These are phyloP conservation scores for Corynespora cassiicola DNA, from an alignment of 2,329 filamentous ascomycete genomes.

Conservation along the genomic window DNA sequence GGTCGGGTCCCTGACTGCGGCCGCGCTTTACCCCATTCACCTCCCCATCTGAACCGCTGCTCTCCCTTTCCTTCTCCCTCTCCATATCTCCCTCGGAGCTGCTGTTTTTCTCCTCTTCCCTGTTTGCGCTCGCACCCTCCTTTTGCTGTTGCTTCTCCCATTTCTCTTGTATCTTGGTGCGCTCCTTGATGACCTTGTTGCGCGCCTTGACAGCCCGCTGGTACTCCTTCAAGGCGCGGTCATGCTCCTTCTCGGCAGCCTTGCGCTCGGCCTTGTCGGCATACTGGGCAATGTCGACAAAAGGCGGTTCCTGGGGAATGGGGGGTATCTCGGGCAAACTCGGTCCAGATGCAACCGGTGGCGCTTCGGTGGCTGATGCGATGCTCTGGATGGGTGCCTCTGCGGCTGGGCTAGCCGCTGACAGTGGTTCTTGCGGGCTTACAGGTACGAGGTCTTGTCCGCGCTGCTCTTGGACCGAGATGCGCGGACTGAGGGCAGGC, in stretches of 20 bases:
- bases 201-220: slow-evolving; percentile 71
- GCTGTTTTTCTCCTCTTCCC: slow-evolving; percentile 25
- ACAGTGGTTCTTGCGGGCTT: slow-evolving; percentile 33
- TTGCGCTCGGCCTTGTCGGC: slow-evolving; percentile 71
- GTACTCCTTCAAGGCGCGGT: slow-evolving; percentile 68
- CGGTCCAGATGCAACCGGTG: too few species aligned
- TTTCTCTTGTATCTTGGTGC: slow-evolving; percentile 63
- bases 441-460: slow-evolving; percentile 42
- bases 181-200: slow-evolving; percentile 68
- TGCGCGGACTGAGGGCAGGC: slow-evolving; percentile 44
- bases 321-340: slow-evolving; percentile 56
- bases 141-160: slow-evolving; percentile 44
- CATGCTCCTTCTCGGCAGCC: slow-evolving; percentile 72
- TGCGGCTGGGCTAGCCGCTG: slow-evolving; percentile 19
- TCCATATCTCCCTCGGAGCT: slow-evolving; percentile 27
- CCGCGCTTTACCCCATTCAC: slow-evolving; percentile 16
- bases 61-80: slow-evolving; percentile 22
- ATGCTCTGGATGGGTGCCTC: slow-evolving; percentile 4
- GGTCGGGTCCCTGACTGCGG: slow-evolving; percentile 5
- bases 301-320: slow-evolving; percentile 61
- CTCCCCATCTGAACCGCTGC: slow-evolving; percentile 30
- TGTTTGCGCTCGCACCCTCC: slow-evolving; percentile 23
- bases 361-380: slow-evolving; percentile 4
- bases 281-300: slow-evolving; percentile 65
- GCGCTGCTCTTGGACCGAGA: slow-evolving; percentile 56